phyloP scores from a whole-genome alignment of 2,329 filamentous ascomycete genomes.

The Fusarium secorum region DNA sequence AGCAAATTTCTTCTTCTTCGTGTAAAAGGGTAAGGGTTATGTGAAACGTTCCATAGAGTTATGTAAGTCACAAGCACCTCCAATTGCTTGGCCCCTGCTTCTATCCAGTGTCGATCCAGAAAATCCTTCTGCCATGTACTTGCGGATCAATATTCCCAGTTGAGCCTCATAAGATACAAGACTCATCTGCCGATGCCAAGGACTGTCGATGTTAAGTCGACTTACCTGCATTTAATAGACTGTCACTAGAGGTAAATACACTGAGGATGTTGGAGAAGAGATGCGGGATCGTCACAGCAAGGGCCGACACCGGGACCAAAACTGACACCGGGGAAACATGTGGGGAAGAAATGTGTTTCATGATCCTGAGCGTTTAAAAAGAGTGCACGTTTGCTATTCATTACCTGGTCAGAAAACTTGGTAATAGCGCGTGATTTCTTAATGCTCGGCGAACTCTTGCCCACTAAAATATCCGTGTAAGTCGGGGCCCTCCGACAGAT shows the following conservation, averaged over 20 bases:
- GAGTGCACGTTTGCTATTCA: not conserved
- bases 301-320: not conserved
- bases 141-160: not conserved
- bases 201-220: not conserved
- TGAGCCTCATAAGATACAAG: not conserved
- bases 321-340: not conserved
- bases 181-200: not conserved
- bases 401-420: not conserved
- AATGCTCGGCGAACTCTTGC: not conserved
- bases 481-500: not conserved
- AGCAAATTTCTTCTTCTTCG: not conserved
- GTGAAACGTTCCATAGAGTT: not conserved
- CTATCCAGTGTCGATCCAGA: not conserved
- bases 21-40: not conserved
- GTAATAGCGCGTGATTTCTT: not conserved
- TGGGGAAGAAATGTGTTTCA: not conserved
- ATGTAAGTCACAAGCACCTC: not conserved
- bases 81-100: not conserved
- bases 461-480: not conserved
- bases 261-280: not conserved
- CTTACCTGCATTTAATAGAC: too few species aligned
- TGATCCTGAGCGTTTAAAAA: not conserved
- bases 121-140: not conserved
- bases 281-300: not conserved
- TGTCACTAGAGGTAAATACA: not conserved